phyloP scores from a whole-genome alignment of 2,329 filamentous ascomycete species.

The Magnaporthiopsis incrustans region DNA sequence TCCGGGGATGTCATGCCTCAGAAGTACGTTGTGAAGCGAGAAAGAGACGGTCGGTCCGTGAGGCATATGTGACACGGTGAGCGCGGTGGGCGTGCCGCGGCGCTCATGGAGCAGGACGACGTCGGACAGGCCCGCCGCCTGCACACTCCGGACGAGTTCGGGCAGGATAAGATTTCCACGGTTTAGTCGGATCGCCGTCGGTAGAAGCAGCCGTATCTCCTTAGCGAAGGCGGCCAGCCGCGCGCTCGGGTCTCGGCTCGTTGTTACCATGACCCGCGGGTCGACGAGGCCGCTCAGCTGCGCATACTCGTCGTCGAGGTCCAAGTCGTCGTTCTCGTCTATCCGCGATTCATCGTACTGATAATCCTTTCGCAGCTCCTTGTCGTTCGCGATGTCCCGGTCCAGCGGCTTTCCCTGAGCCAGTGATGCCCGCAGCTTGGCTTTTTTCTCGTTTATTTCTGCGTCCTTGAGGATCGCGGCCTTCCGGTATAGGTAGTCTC shows the following conservation, averaged over 20 bases:
- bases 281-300: constrained; percentile 88
- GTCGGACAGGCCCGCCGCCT: constrained; percentile 73
- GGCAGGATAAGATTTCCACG: constrained; percentile 83
- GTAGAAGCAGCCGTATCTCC: constrained; percentile 65
- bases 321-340: constrained; percentile 61
- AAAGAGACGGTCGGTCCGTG: constrained; percentile 79
- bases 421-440: constrained; percentile 76
- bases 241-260: constrained; percentile 78
- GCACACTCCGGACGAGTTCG: constrained; percentile 75
- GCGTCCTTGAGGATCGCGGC: constrained; percentile 83
- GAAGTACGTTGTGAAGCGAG: constrained; percentile 83
- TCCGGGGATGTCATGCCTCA: constrained; percentile 89
- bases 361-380: constrained; percentile 74
- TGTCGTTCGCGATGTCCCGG: constrained; percentile 77
- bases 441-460: constrained; percentile 84
- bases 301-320: constrained; percentile 83
- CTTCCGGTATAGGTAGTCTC: constrained; percentile 85
- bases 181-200: constrained; percentile 82
- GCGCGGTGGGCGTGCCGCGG: constrained; percentile 80
- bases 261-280: constrained; percentile 71
- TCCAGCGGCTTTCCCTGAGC: constrained; percentile 84
- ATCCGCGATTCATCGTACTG: constrained; percentile 83
- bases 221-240: constrained; percentile 86
- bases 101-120: constrained; percentile 87
- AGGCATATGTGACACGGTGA: constrained; percentile 81